Percentiles rank a stretch among this genome's conserved stretches.
These are phyloP conservation scores for Diaporthe longicolla DNA, from an alignment of 2,329 filamentous ascomycete species.

Conservation along the genomic window DNA sequence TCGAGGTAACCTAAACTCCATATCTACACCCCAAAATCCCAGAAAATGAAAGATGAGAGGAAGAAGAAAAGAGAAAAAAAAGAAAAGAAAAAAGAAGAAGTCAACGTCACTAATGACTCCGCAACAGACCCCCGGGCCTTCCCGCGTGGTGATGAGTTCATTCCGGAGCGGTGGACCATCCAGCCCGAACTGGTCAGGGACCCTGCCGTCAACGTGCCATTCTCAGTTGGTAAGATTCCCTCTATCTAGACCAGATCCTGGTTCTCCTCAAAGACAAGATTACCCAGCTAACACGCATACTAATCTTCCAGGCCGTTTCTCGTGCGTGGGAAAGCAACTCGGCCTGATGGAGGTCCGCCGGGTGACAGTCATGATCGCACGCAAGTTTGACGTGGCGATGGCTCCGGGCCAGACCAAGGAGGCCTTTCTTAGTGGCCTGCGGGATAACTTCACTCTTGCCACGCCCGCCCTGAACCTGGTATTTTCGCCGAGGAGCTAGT, in stretches of 20 bases:
- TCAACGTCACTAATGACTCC: not conserved
- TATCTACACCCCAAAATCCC: not conserved
- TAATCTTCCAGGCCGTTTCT: constrained; percentile 31
- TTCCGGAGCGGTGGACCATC: constrained; percentile 44
- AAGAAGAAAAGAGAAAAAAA: too few species aligned
- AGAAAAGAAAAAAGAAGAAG: too few species aligned
- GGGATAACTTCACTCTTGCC: constrained; percentile 44
- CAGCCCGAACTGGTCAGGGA: constrained; percentile 37
- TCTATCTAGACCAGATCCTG: not conserved
- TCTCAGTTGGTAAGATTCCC: constrained; percentile 33
- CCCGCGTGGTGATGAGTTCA: constrained; percentile 41
- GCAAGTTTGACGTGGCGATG: constrained; percentile 43
- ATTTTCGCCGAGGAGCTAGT: constrained; percentile 29
- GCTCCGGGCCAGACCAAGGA: constrained; percentile 43
- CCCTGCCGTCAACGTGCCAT: constrained; percentile 22
- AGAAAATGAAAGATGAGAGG: too few species aligned
- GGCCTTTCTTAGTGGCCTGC: constrained; percentile 44
- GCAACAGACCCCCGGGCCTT: constrained; percentile 40
- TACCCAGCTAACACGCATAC: not conserved
- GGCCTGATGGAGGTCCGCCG: constrained; percentile 38
- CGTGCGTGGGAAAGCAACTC: constrained; percentile 40
- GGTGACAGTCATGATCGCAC: constrained; percentile 42
- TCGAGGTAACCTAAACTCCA: constrained; percentile 34
- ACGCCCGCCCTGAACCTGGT: constrained; percentile 27
- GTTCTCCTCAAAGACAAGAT: not conserved